phyloP scores from a whole-genome alignment of 306 rosid genomes.

The Lithocarpus polystachyus region DNA sequence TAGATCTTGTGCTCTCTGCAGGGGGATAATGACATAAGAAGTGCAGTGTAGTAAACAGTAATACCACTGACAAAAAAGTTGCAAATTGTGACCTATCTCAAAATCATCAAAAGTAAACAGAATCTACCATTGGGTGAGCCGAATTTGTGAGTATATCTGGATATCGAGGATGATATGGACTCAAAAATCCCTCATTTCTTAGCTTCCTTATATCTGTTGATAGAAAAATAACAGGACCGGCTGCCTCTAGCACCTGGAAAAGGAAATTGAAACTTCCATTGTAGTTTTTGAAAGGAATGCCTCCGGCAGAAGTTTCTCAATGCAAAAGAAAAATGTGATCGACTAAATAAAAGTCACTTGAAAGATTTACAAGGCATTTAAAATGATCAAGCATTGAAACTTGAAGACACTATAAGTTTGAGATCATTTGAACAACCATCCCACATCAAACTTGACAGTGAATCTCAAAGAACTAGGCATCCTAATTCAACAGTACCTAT shows the following conservation, averaged over 20 bases:
- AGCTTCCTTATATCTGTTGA: slow-evolving; percentile 98
- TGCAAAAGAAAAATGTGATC: not conserved
- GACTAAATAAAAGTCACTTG: not conserved
- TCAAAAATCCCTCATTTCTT: slow-evolving; percentile 93
- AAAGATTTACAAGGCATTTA: not conserved
- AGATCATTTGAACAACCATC: not conserved
- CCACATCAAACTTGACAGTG: not conserved
- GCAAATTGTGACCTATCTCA: not conserved
- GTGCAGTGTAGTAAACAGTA: slow-evolving; percentile 18
- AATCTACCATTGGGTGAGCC: slow-evolving; percentile 91
- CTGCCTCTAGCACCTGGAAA: slow-evolving; percentile 91
- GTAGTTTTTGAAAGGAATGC: not conserved
- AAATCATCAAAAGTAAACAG: not conserved
- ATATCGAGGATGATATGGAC: slow-evolving; percentile 99
- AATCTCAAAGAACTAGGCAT: not conserved
- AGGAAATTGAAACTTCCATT: not conserved
- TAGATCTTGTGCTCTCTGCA: slow-evolving; percentile 98
- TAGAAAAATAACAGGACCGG: slow-evolving; percentile 90
- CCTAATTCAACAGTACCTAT: not conserved
- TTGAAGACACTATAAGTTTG: not conserved
- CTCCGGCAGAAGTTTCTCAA: not conserved
- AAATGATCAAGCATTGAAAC: not conserved
- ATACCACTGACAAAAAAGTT: slow-evolving; percentile 1
- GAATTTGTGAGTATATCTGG: slow-evolving; percentile 99
- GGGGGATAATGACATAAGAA: slow-evolving; percentile 12